Evolutionary conservation across 208 protist species (phyloP).

Genomic region (Balamuthia mandrillaris): DNA sequence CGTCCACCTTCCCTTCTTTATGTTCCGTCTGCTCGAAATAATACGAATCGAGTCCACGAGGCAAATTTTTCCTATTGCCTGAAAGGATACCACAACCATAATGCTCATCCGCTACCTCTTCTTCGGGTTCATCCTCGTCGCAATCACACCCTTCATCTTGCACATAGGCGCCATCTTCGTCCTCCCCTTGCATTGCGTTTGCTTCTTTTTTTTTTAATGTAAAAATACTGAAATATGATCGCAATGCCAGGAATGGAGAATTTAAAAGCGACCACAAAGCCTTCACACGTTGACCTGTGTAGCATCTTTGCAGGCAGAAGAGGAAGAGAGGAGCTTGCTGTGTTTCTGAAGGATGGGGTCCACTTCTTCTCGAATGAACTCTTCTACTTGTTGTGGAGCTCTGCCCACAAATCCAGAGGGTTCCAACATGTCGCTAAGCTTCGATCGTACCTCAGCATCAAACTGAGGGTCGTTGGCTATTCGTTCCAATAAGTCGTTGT

Average conservation of each 20-base stretch:
- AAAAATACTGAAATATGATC: neutral
- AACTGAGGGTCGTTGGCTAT: constrained; percentile 55
- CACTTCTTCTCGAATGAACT: constrained; percentile 54
- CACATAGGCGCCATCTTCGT: no score
- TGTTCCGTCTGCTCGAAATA: no score
- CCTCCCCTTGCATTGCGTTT: no score
- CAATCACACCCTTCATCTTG: no score
- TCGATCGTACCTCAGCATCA: constrained; percentile 20
- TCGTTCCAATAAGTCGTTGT: constrained; percentile 70
- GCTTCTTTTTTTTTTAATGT: neutral
- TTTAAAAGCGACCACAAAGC: neutral
- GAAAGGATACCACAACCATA: no score
- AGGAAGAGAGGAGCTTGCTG: neutral
- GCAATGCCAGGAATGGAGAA: neutral
- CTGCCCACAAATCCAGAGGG: constrained; percentile 53
- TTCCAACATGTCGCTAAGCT: constrained; percentile 54
- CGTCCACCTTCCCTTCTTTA: no score
- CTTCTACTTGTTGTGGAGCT: constrained; percentile 48
- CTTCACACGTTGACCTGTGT: neutral
- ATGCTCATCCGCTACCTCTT: no score
- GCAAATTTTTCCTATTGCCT: no score
- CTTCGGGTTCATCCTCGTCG: no score
- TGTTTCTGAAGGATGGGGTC: constrained; percentile 30
- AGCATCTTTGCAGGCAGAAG: neutral
- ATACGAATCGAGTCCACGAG: no score